phyloP scores from a whole-genome alignment of 2,329 filamentous ascomycete species.

The Colletotrichum noveboracense region DNA sequence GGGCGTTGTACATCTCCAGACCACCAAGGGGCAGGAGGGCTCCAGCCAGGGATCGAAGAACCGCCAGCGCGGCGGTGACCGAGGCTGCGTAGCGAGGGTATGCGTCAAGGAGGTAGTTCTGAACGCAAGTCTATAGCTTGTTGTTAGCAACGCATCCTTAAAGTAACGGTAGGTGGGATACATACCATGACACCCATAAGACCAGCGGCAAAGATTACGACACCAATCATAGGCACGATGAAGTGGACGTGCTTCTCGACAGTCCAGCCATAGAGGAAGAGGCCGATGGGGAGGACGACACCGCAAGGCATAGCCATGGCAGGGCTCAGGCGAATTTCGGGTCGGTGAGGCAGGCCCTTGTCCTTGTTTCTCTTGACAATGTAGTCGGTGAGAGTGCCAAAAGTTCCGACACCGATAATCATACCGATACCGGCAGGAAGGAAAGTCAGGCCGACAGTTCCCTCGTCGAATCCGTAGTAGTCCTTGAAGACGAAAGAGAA shows the following conservation, averaged over 20 bases:
- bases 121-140: constrained; percentile 45
- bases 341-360: constrained; percentile 28
- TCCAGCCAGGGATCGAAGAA: constrained; percentile 41
- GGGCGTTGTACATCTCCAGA: constrained; percentile 39
- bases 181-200: constrained; percentile 40
- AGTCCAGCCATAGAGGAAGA: constrained; percentile 68
- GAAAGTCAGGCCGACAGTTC: constrained; percentile 53
- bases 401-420: constrained; percentile 45
- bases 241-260: constrained; percentile 57
- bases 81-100: constrained; percentile 44
- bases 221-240: constrained; percentile 59
- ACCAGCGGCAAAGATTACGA: constrained; percentile 41
- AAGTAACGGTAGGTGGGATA: neutral
- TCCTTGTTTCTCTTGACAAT: constrained; percentile 29
- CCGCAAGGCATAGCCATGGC: constrained; percentile 31
- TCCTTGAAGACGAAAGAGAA: constrained; percentile 56
- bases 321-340: constrained; percentile 33
- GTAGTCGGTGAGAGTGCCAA: constrained; percentile 36
- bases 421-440: constrained; percentile 56
- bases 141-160: neutral
- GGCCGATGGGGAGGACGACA: constrained; percentile 43
- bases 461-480: constrained; percentile 54
- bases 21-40: constrained; percentile 44
- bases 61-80: constrained; percentile 41
- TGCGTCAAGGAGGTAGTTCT: constrained; percentile 68